A percentile compares a stretch with the other conserved stretches of the same genome.
Evolutionary conservation across 352 stramenopile genomes (phyloP).

Genomic region (Pythium periplocum): DNA sequence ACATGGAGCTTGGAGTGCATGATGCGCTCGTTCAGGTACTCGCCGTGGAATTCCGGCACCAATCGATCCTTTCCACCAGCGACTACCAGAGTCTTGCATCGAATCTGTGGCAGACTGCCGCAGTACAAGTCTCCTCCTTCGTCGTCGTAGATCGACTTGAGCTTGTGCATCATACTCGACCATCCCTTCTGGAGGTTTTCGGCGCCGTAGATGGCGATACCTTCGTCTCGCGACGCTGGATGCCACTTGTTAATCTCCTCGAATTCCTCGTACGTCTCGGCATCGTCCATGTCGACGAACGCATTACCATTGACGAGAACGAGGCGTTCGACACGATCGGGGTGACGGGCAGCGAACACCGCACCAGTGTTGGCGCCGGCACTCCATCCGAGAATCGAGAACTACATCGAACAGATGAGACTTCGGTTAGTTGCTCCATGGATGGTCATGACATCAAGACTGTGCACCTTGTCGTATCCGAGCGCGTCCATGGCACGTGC

Average conservation of each 20-base stretch:
- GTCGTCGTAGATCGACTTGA: slow-evolving; percentile 44
- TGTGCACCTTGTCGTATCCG: slow-evolving; percentile 40
- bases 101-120: slow-evolving; percentile 52
- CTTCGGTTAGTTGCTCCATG: background rate
- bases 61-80: slow-evolving; percentile 53
- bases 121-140: slow-evolving; percentile 68
- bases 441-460: background rate
- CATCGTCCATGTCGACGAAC: slow-evolving; percentile 69
- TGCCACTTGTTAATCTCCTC: slow-evolving; percentile 54
- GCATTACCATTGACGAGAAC: slow-evolving; percentile 79
- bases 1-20: slow-evolving; percentile 72
- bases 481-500: slow-evolving; percentile 51
- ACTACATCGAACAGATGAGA: slow-evolving; percentile 18
- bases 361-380: slow-evolving; percentile 70
- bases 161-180: slow-evolving; percentile 49
- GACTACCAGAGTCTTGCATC: slow-evolving; percentile 83
- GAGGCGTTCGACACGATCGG: slow-evolving; percentile 60
- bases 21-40: slow-evolving; percentile 85
- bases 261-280: slow-evolving; percentile 47
- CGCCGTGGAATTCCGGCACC: slow-evolving; percentile 61
- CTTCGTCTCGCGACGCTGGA: slow-evolving; percentile 34
- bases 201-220: slow-evolving; percentile 45
- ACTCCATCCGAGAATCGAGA: slow-evolving; percentile 71
- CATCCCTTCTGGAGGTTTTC: slow-evolving; percentile 53
- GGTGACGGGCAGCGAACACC: slow-evolving; percentile 61